Conservation (phyloP, 78 protist genomes). For the Cavenderia fasciculata region DNA sequence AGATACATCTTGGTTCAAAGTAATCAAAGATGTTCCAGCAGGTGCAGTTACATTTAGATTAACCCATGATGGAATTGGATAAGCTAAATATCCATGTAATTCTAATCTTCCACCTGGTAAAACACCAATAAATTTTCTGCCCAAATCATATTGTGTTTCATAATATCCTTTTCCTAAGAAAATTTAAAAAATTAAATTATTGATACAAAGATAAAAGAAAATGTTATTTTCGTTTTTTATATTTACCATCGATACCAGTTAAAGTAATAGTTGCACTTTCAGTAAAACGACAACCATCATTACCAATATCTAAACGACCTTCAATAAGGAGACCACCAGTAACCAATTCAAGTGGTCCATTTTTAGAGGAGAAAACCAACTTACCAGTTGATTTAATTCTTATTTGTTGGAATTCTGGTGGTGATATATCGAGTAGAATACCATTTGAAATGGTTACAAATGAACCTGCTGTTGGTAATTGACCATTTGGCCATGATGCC, state of each 20-base stretch:
- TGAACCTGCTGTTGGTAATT: neutral
- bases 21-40: neutral
- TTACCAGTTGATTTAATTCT: conserved; percentile 32
- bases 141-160: conserved; percentile 18
- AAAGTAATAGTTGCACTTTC: conserved; percentile 30
- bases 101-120: conserved; percentile 65
- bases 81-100: conserved; percentile 43
- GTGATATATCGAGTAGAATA: conserved; percentile 10
- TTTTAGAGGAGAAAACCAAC: conserved; percentile 23
- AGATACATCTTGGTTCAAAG: conserved; percentile 8
- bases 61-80: conserved; percentile 72
- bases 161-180: conserved; percentile 11
- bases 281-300: conserved; percentile 46
- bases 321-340: conserved; percentile 35
- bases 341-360: conserved; percentile 28
- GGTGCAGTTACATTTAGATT: conserved; percentile 19
- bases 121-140: conserved; percentile 62
- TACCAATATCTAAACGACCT: conserved; percentile 63
- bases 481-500: conserved; percentile 5
- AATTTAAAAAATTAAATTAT: neutral
- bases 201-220: neutral
- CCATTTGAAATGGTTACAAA: conserved; percentile 1
- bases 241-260: conserved; percentile 47
- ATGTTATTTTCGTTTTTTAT: neutral
- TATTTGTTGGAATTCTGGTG: conserved; percentile 25